phyloP scores from a whole-genome alignment of 305 asterid species.

The Stenogyne calaminthoides region DNA sequence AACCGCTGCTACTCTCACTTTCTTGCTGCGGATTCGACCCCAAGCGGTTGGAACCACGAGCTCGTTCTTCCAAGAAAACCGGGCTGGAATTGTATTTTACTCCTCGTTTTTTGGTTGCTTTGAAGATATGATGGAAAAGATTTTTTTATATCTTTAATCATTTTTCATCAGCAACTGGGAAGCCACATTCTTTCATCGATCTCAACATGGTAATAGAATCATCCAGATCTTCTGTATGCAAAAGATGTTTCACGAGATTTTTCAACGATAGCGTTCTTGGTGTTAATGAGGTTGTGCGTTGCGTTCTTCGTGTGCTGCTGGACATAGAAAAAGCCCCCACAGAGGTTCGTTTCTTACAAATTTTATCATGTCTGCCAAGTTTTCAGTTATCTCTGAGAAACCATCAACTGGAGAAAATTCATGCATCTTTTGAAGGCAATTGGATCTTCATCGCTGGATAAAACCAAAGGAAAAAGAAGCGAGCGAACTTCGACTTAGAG shows the following conservation, averaged over 20 bases:
- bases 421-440: slow-evolving; percentile 76
- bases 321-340: slow-evolving; percentile 88
- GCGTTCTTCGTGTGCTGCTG: slow-evolving; percentile 87
- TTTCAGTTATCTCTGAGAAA: slow-evolving; percentile 77
- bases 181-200: slow-evolving; percentile 89
- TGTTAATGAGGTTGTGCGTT: slow-evolving; percentile 67
- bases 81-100: slow-evolving; percentile 44
- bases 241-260: slow-evolving; percentile 66
- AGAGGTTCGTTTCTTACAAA: slow-evolving; percentile 94
- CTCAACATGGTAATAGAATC: slow-evolving; percentile 71
- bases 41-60: slow-evolving; percentile 76
- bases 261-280: slow-evolving; percentile 57
- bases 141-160: slow-evolving; percentile 70
- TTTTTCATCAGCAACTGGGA: slow-evolving; percentile 72
- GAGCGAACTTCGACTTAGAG: background rate
- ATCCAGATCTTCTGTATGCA: slow-evolving; percentile 82
- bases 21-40: slow-evolving; percentile 51
- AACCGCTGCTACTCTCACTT: slow-evolving; percentile 49
- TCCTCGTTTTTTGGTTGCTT: slow-evolving; percentile 76
- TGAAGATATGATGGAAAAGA: slow-evolving; percentile 63
- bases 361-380: slow-evolving; percentile 78
- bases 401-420: slow-evolving; percentile 79
- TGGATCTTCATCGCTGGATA: slow-evolving; percentile 79
- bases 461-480: slow-evolving; percentile 1
- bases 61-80: slow-evolving; percentile 59